Evolutionary conservation across 345 rosid genomes (phyloP).

Genomic region (Adansonia digitata): DNA sequence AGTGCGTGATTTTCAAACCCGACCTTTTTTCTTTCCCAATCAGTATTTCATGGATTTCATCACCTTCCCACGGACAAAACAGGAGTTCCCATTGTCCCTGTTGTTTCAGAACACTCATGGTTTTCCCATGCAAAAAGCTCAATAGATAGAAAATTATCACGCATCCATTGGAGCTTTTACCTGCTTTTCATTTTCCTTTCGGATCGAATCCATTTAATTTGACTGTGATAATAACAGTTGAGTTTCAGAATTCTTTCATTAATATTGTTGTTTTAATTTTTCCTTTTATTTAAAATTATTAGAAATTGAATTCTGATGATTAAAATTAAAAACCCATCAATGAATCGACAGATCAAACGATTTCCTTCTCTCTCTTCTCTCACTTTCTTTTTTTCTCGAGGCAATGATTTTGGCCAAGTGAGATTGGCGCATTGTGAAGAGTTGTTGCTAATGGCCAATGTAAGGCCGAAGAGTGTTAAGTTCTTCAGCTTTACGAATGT

Average conservation of each 20-base stretch:
- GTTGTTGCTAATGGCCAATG: neutral
- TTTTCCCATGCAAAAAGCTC: constrained; percentile 13
- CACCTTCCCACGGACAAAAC: constrained; percentile 6
- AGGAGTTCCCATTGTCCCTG: neutral
- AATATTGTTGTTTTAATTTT: neutral
- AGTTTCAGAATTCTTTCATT: neutral
- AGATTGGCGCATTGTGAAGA: neutral
- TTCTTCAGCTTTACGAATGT: neutral
- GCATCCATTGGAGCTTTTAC: neutral
- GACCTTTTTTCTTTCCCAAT: neutral
- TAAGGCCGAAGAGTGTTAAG: neutral
- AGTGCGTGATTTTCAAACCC: constrained; percentile 7
- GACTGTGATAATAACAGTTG: neutral
- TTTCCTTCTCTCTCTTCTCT: neutral
- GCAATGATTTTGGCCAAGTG: neutral
- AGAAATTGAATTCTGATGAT: too few species aligned
- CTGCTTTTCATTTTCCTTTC: neutral
- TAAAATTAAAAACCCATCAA: too few species aligned
- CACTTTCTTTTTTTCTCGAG: too few species aligned
- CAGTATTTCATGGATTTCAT: constrained; percentile 14
- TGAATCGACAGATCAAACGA: too few species aligned
- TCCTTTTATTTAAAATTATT: too few species aligned
- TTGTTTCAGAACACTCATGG: neutral
- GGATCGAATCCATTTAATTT: neutral
- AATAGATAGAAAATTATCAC: neutral